A percentile compares a stretch with the other conserved stretches of the same genome.
These are phyloP conservation scores for Paradendryphiella salina DNA, from an alignment of 2,329 filamentous ascomycete genomes.

Conservation along the genomic window DNA sequence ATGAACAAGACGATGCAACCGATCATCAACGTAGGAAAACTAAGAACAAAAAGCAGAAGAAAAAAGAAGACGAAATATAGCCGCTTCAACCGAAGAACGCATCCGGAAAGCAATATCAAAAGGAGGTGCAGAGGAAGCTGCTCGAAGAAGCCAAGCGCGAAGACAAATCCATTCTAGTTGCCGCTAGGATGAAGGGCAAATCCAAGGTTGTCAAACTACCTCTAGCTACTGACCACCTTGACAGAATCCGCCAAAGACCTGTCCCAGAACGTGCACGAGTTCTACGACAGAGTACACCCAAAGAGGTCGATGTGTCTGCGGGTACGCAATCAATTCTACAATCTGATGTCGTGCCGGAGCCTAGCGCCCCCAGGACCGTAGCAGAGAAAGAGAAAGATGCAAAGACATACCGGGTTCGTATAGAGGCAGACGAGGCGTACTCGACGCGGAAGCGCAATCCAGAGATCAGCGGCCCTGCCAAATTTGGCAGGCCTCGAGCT, in stretches of 20 bases:
- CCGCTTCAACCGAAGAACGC: slow-evolving; percentile 47
- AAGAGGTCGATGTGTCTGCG: slow-evolving; percentile 30
- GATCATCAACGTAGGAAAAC: slow-evolving; percentile 19
- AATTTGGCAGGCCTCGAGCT: slow-evolving; percentile 28
- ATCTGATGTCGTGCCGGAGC: slow-evolving; percentile 40
- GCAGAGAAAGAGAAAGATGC: slow-evolving; percentile 37
- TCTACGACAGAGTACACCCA: slow-evolving; percentile 22
- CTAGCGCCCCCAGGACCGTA: slow-evolving; percentile 16
- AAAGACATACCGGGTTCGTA: slow-evolving; percentile 43
- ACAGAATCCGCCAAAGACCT: slow-evolving; percentile 41
- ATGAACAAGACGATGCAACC: slow-evolving; percentile 37
- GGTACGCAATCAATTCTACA: slow-evolving; percentile 40
- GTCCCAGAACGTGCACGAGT: slow-evolving; percentile 28
- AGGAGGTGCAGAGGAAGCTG: slow-evolving; percentile 52
- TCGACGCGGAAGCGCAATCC: slow-evolving; percentile 36
- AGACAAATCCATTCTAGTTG: slow-evolving; percentile 52
- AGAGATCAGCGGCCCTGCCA: slow-evolving; percentile 28
- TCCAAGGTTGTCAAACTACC: slow-evolving; percentile 50
- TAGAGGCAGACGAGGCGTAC: slow-evolving; percentile 50
- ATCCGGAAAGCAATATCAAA: slow-evolving; percentile 53
- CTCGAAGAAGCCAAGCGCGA: slow-evolving; percentile 49
- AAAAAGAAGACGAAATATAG: slow-evolving; percentile 45
- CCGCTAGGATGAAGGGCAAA: slow-evolving; percentile 52
- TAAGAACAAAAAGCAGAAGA: slow-evolving; percentile 34
- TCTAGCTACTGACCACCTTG: slow-evolving; percentile 44